Conservation (phyloP, 352 stramenopile genomes). For the Peronosclerospora sorghi region DNA sequence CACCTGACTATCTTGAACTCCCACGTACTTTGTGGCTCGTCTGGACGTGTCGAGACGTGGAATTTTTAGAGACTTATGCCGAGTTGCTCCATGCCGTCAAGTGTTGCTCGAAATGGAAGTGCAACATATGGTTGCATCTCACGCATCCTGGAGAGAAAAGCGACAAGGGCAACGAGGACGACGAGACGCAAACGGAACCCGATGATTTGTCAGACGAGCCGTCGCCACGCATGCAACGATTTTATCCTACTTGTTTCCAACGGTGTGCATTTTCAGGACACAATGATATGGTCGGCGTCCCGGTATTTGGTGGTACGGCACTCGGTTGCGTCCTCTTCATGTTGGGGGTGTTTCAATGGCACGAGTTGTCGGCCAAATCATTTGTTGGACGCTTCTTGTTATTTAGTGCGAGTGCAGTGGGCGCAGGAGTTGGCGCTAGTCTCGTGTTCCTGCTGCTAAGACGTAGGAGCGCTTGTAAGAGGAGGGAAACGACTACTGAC, state of each 20-base stretch:
- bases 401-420: constrained; percentile 14
- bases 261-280: constrained; percentile 24
- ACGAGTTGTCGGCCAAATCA: constrained; percentile 18
- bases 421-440: constrained; percentile 19
- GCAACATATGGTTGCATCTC: constrained; percentile 36
- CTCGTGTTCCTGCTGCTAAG: constrained; percentile 11
- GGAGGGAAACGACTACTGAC: constrained; percentile 5
- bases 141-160: constrained; percentile 14
- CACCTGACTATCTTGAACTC: constrained; percentile 13
- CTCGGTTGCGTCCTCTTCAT: constrained; percentile 24
- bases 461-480: constrained; percentile 5
- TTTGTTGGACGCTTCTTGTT: constrained; percentile 32
- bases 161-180: constrained; percentile 14
- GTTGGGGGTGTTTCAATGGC: constrained; percentile 17
- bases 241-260: constrained; percentile 23
- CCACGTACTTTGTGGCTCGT: constrained; percentile 38
- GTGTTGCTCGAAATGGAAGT: constrained; percentile 30
- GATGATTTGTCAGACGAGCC: constrained; percentile 18
- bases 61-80: constrained; percentile 29
- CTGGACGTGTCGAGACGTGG: constrained; percentile 41
- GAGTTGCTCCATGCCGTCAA: constrained; percentile 39
- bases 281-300: constrained; percentile 18
- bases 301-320: constrained; percentile 24
- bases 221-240: constrained; percentile 24
- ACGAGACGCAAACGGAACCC: constrained; percentile 23